phyloP scores from a whole-genome alignment of 2,329 filamentous ascomycete species.

The Cytospora leucostoma region DNA sequence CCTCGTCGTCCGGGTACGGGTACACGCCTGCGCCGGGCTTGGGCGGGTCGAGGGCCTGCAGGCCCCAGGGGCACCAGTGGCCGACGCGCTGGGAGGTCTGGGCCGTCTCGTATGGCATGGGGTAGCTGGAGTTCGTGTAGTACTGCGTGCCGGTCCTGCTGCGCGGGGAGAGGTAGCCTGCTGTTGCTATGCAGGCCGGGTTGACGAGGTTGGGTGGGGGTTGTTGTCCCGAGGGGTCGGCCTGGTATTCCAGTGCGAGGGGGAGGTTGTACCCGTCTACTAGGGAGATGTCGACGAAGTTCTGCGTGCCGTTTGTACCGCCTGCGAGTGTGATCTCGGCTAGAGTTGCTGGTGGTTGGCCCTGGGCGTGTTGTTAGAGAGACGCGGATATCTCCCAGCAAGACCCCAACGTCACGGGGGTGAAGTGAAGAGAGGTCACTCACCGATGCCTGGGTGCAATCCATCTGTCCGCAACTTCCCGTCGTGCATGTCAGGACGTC shows the following conservation, averaged over 20 bases:
- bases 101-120: conserved; percentile 65
- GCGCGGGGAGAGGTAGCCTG: conserved; percentile 60
- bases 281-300: conserved; percentile 82
- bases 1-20: conserved; percentile 75
- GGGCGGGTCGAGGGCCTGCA: conserved; percentile 67
- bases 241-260: conserved; percentile 58
- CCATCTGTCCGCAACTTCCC: conserved; percentile 41
- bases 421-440: neutral
- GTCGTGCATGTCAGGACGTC: conserved; percentile 56
- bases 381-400: neutral
- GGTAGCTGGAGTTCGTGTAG: conserved; percentile 65
- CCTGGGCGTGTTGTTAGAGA: conserved; percentile 45
- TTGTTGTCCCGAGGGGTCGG: conserved; percentile 60
- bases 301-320: conserved; percentile 60
- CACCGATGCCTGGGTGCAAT: conserved; percentile 49
- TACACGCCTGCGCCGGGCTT: conserved; percentile 76
- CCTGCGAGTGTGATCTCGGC: conserved; percentile 79
- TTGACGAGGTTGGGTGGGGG: conserved; percentile 78
- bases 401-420: neutral
- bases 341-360: conserved; percentile 71
- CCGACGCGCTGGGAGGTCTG: conserved; percentile 59
- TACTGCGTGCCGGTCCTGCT: conserved; percentile 50
- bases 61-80: conserved; percentile 79
- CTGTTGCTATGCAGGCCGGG: conserved; percentile 72
- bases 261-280: conserved; percentile 85